Evolutionary conservation across 1,139 yeast genomes (phyloP), one percentile per base, ranked within the genome.

Genomic region (Arxiozyma slooffiae): DNA sequence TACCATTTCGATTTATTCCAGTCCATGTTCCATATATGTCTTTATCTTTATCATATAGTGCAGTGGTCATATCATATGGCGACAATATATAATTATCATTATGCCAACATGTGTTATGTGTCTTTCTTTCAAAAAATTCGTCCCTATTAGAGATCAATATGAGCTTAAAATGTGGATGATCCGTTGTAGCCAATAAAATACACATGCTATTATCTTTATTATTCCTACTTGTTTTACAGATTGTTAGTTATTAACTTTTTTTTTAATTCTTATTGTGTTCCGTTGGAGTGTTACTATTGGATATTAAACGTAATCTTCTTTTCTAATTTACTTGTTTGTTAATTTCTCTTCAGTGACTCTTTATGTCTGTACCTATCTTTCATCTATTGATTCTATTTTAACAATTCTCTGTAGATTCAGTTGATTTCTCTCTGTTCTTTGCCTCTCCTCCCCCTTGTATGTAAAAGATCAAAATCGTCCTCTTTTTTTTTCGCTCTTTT

Each of bases 1-100:
- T 75, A 0, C 94, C 94, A 3, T 63, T 66, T 36, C 71, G 71
- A 46, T 81, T 77, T 2, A 85, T 76, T 0, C 96, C 97, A 2
- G 88, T 79, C 98, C 98, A 92, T 0, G 97, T 86, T 0, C 98
- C 97, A 59, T 80, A 88, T 7, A 44, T 41, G 24, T 46, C 40
- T 1, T 49, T 40, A 7, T 48, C 39, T 2, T 38, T 41, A 16
- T 51, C 44, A 14, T 47, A 34, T 18, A 41, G 49, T 18, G 39
- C 45, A 55, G 81, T 90, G 0, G 73, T 69, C 57, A 85, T 64
- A 66, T 92, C 98, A 38, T 76, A 70, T 0, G 97, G 97, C 6
- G 86, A 78, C 14, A 89, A 64, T 2, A 86, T 68, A 38, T 69
- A 61, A 42, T 67, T 62, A 16, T 73, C 71, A 7, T 63, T 62